phyloP scores from a whole-genome alignment of 306 rosid genomes.

The Prunus mume region DNA sequence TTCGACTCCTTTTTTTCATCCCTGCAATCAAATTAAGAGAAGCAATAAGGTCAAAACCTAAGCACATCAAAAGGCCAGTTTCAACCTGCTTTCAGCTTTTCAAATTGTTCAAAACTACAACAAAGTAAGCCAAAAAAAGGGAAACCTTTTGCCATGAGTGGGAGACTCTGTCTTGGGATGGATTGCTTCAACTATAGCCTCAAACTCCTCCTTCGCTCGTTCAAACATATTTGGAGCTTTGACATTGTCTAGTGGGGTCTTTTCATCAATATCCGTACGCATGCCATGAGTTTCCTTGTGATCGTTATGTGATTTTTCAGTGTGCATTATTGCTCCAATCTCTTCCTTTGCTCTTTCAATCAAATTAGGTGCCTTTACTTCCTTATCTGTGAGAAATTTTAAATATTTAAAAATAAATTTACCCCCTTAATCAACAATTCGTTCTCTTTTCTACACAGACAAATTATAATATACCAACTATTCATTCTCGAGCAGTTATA shows the following conservation, averaged over 20 bases:
- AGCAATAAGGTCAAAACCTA: constrained; percentile 6
- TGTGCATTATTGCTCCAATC: constrained; percentile 15
- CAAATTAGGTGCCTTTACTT: constrained; percentile 25
- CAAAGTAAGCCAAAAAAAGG: not conserved
- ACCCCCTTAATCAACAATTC: not conserved
- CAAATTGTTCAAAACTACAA: not conserved
- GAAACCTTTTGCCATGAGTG: constrained; percentile 32
- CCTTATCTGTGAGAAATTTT: constrained; percentile 19
- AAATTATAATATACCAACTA: not conserved
- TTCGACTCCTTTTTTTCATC: constrained; percentile 27
- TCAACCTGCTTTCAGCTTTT: not conserved
- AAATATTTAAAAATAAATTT: not conserved
- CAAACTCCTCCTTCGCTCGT: constrained; percentile 63
- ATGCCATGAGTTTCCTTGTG: constrained; percentile 48
- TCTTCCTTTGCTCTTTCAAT: constrained; percentile 26
- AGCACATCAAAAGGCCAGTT: constrained; percentile 3
- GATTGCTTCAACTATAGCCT: constrained; percentile 51
- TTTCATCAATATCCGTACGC: constrained; percentile 32
- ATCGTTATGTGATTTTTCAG: constrained; percentile 17
- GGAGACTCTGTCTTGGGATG: constrained; percentile 44
- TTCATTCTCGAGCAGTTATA: not conserved
- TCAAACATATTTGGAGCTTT: constrained; percentile 68
- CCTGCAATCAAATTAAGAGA: constrained; percentile 15
- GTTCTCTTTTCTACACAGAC: not conserved
- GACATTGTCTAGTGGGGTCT: constrained; percentile 44